These are phyloP conservation scores for Carex littledalei DNA, from an alignment of 176 grass and related monocot genomes.

Conservation along the genomic window DNA sequence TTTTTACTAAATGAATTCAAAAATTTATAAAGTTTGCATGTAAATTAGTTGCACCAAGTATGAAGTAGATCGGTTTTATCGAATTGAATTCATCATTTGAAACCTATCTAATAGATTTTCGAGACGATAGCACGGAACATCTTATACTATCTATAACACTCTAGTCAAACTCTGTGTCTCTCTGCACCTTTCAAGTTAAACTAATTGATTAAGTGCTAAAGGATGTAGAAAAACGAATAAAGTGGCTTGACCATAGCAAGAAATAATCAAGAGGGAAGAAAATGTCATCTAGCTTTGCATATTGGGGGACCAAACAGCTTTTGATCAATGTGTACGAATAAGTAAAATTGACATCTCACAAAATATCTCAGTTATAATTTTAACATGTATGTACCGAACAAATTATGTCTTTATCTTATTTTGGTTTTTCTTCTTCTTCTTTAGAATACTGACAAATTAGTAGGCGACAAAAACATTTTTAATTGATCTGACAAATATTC, in stretches of 20 bases:
- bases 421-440: background rate
- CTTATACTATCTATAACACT: too few relatives aligned
- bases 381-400: background rate
- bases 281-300: background rate
- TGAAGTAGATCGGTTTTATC: too few relatives aligned
- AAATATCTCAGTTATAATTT: background rate
- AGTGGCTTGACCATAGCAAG: background rate
- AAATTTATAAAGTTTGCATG: too few relatives aligned
- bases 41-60: too few relatives aligned
- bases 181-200: background rate
- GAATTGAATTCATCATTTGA: too few relatives aligned
- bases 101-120: too few relatives aligned
- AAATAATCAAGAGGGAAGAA: background rate
- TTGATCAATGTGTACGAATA: background rate
- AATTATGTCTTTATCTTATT: slow-evolving; percentile 3
- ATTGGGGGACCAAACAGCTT: background rate
- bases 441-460: background rate
- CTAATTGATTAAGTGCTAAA: background rate
- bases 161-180: too few relatives aligned
- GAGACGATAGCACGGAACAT: too few relatives aligned
- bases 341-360: background rate
- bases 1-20: too few relatives aligned
- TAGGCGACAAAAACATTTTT: background rate
- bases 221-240: background rate
- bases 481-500: background rate